phyloP scores from a whole-genome alignment of 257 asterid species.

The Schizonepeta tenuifolia region DNA sequence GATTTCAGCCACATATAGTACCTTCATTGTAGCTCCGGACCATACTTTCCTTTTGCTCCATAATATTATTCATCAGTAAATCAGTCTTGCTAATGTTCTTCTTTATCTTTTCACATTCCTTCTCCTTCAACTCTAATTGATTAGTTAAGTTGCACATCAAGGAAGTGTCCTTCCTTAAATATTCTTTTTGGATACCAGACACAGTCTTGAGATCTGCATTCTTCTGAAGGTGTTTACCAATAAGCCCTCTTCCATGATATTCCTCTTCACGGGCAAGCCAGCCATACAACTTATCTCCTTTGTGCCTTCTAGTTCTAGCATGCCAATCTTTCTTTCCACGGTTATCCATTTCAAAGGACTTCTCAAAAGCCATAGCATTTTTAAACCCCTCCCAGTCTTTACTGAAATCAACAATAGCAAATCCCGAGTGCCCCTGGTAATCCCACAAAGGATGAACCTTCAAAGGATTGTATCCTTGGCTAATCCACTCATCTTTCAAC shows the following conservation, averaged over 20 bases:
- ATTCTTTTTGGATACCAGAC: constrained; percentile 59
- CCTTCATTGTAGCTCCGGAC: constrained; percentile 62
- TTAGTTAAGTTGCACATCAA: constrained; percentile 56
- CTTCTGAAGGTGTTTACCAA: constrained; percentile 72
- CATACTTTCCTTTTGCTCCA: constrained; percentile 68
- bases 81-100: constrained; percentile 69
- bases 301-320: constrained; percentile 34
- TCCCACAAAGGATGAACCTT: constrained; percentile 75
- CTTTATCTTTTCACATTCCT: constrained; percentile 61
- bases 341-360: constrained; percentile 62
- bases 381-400: constrained; percentile 80
- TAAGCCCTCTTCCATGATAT: constrained; percentile 40
- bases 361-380: constrained; percentile 79
- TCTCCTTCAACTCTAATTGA: constrained; percentile 51
- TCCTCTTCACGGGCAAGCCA: constrained; percentile 93
- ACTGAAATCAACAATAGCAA: constrained; percentile 68
- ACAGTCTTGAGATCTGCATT: constrained; percentile 81
- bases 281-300: constrained; percentile 61
- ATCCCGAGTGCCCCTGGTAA: constrained; percentile 67
- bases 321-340: constrained; percentile 77
- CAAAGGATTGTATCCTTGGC: constrained; percentile 70
- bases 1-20: constrained; percentile 32
- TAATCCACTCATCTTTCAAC: constrained; percentile 58
- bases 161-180: constrained; percentile 50
- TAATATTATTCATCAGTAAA: constrained; percentile 42